Percentiles rank a stretch among this genome's conserved stretches.
phyloP scores from a whole-genome alignment of 2,329 filamentous ascomycete species.

The Fusarium sp. region DNA sequence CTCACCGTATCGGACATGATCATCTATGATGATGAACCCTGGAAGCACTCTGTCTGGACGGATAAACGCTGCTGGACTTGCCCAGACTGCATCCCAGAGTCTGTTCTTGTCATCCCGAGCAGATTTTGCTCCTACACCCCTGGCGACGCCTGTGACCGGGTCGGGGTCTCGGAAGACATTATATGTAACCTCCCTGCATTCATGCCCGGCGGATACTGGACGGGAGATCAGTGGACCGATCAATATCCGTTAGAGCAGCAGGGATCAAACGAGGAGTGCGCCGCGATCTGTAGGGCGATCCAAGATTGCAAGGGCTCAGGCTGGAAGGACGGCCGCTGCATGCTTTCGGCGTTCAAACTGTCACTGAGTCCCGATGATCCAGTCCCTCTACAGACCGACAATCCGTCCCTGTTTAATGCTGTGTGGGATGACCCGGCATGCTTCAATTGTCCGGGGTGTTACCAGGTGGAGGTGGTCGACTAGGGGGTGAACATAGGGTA shows the following conservation, averaged over 20 bases:
- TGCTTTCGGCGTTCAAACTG: not conserved
- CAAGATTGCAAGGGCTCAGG: slow-evolving; percentile 6
- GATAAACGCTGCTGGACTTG: slow-evolving; percentile 19
- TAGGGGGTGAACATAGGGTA: not conserved
- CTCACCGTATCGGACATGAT: slow-evolving; percentile 2
- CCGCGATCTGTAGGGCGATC: slow-evolving; percentile 2
- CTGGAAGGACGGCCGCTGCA: slow-evolving; percentile 6
- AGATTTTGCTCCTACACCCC: not conserved
- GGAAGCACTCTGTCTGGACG: slow-evolving; percentile 3
- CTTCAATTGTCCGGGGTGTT: slow-evolving; percentile 15
- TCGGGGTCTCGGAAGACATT: not conserved
- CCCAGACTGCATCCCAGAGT: not conserved
- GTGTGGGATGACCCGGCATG: slow-evolving; percentile 14
- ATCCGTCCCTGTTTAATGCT: not conserved
- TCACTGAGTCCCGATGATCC: not conserved
- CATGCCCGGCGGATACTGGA: slow-evolving; percentile 1
- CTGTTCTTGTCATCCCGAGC: not conserved
- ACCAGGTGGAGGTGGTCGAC: not conserved
- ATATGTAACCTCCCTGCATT: slow-evolving; percentile 4
- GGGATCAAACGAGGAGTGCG: not conserved
- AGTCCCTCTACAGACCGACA: not conserved
- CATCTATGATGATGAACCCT: not conserved
- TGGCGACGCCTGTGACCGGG: not conserved
- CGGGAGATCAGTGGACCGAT: not conserved
- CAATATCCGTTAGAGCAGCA: not conserved